Evolutionary conservation across 257 asterid genomes (phyloP), one percentile per base, ranked within the genome.

Genomic region (Datura wrightii): DNA sequence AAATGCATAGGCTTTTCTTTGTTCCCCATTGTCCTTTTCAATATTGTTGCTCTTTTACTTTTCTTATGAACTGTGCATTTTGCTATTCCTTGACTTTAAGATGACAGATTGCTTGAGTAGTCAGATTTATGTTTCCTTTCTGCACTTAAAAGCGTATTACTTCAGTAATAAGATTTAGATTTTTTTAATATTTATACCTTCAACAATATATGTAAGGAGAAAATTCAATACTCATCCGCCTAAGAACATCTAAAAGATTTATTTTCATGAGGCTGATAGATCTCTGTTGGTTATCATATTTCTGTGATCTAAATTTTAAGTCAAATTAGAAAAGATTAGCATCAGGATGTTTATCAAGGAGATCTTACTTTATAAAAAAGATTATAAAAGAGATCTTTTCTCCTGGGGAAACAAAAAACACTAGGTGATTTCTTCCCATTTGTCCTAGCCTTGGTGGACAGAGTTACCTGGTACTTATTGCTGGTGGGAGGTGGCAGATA

Each of bases 91-190:
- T 13, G 15, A 50, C 56, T 76, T 76, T 31, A 76, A 6, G 82
- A 76, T 31, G 82, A 50, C 62, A 50, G 31, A 50, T 50, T 1
- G 8, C 24, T 31, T 50, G 80, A 24, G 42, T 34, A 31, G 82
- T 76, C 44, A 31, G 46, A 76, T 76, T 76, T 76, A 50, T 46
- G 82, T 76, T 52, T 76, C 62, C 82, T 50, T 50, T 50, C 82
- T 50, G 42, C 46, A 31, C 82, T 76, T 76, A 16, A 70, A 41
- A 70, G 37, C 54, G 41, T 18, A 42, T 42, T 42, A 70, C 54
- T 18, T 18, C 36, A 41, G 54, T 70, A 16, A 16, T 70, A 8
- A 18, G 79, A 39, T 70, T 41, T 69, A 4, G 54, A 41, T n/a
- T 60, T n/a, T 8, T 41, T 5, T 4, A 18, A 13, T 11, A 24